phyloP scores from a whole-genome alignment of 176 grass and related monocot genomes.

The Cenchrus purpureus region DNA sequence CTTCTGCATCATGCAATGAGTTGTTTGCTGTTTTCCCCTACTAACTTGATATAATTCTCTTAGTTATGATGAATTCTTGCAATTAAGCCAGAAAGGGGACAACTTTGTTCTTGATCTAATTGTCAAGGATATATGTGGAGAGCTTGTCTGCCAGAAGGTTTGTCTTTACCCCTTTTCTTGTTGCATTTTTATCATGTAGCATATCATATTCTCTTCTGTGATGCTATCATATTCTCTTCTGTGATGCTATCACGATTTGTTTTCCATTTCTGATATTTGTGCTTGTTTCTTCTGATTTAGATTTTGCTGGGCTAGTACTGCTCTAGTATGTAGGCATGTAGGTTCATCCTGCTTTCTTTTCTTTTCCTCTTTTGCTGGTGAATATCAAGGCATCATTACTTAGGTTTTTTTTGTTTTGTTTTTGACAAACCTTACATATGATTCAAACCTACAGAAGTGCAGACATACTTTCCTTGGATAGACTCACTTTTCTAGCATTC shows the following conservation, averaged over 20 bases:
- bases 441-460: neutral
- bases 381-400: neutral
- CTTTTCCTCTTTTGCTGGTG: neutral
- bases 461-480: neutral
- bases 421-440: neutral
- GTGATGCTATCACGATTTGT: neutral
- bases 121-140: constrained; percentile 98
- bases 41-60: constrained; percentile 50
- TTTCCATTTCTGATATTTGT: neutral
- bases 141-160: constrained; percentile 94
- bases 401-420: neutral
- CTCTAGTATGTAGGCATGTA: neutral
- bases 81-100: constrained; percentile 95
- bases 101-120: constrained; percentile 96
- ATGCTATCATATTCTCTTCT: neutral
- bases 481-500: neutral
- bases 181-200: neutral
- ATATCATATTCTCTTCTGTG: neutral
- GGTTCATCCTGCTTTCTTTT: neutral
- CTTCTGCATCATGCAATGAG: neutral
- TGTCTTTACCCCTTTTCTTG: constrained; percentile 35
- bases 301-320: neutral
- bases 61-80: constrained; percentile 99
- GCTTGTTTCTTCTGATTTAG: constrained; percentile 26
- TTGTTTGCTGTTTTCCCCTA: constrained; percentile 37